These are phyloP conservation scores for Helotiales sp. DNA, from an alignment of 2,329 filamentous ascomycete species.

Conservation along the genomic window DNA sequence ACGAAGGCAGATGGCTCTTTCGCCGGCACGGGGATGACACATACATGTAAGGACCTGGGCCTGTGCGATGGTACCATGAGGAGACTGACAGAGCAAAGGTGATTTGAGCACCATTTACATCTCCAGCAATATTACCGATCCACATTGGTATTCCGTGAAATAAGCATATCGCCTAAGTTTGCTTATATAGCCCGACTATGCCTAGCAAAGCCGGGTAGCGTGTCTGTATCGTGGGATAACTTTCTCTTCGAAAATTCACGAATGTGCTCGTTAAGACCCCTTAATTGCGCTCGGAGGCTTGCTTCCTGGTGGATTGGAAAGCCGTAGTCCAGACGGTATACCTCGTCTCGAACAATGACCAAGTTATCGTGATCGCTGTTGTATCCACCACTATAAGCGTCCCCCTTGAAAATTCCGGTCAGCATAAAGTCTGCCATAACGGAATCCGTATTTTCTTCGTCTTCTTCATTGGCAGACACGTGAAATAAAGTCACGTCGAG, in stretches of 20 bases:
- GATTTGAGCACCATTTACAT: neutral
- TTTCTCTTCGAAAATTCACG: conserved; percentile 4
- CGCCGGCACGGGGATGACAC: neutral
- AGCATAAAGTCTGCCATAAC: conserved; percentile 5
- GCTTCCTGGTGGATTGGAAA: neutral
- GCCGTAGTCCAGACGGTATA: conserved; percentile 2
- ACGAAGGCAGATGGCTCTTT: conserved; percentile 3
- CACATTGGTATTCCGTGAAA: conserved; percentile 1
- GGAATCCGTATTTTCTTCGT: neutral
- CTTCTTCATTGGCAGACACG: neutral
- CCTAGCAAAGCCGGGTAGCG: neutral
- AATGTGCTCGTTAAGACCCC: conserved; percentile 4
- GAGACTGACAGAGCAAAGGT: conserved; percentile 6
- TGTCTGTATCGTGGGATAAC: neutral
- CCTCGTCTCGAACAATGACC: neutral
- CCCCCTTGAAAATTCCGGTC: conserved; percentile 2
- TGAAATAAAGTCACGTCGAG: neutral
- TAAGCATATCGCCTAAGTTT: neutral
- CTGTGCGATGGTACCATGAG: neutral
- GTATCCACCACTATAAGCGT: neutral
- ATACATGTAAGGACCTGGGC: neutral
- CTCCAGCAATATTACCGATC: neutral
- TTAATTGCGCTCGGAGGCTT: neutral
- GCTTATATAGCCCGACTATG: neutral
- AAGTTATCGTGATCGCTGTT: neutral